phyloP scores from a whole-genome alignment of 176 grass and related monocot species.

The Oryza officinalis region DNA sequence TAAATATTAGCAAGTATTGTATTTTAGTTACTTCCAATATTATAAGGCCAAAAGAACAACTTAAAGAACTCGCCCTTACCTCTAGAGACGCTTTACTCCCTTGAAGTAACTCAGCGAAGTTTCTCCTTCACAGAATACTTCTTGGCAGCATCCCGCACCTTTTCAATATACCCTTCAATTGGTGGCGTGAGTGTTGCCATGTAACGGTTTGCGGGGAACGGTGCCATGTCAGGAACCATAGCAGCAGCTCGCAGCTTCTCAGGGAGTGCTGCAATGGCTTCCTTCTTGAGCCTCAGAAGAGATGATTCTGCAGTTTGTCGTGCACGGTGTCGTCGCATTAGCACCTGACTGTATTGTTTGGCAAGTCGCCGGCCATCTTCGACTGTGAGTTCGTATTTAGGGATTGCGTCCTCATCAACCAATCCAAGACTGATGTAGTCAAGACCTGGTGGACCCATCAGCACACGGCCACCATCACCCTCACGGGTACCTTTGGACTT shows the following conservation, averaged over 20 bases:
- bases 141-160: conserved; percentile 66
- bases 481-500: conserved; percentile 40
- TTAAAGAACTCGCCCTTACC: conserved; percentile 12
- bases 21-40: neutral
- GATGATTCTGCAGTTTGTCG: conserved; percentile 68
- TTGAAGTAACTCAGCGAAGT: conserved; percentile 49
- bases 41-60: neutral
- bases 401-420: conserved; percentile 81
- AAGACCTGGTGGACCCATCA: conserved; percentile 66
- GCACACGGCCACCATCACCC: conserved; percentile 41
- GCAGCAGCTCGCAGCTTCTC: conserved; percentile 69
- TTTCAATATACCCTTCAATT: conserved; percentile 85
- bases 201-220: conserved; percentile 75
- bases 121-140: conserved; percentile 67
- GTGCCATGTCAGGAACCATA: conserved; percentile 70
- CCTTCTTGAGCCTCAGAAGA: conserved; percentile 73
- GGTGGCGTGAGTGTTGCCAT: conserved; percentile 91
- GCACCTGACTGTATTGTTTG: conserved; percentile 78
- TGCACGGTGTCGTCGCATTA: conserved; percentile 76
- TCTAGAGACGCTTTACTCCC: conserved; percentile 14
- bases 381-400: conserved; percentile 73
- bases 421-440: conserved; percentile 84
- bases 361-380: conserved; percentile 73
- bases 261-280: conserved; percentile 70
- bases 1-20: neutral